Evolutionary conservation across 1,284 basidiomycete genomes (phyloP).

Genomic region (Cryptococcus sp.): DNA sequence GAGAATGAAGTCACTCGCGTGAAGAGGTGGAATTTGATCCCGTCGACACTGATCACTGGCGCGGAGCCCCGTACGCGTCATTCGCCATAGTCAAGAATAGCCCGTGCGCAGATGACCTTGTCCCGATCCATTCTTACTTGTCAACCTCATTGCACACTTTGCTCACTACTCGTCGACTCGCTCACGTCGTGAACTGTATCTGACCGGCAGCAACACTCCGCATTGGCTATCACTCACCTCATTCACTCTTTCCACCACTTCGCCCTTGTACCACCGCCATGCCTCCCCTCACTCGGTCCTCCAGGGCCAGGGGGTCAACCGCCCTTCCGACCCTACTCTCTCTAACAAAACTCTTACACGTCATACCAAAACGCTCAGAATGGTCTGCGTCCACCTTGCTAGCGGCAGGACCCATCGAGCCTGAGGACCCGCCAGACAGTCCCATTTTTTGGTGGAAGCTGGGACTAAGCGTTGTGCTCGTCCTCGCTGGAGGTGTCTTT

Average conservation of each 20-base stretch:
- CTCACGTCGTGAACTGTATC: too few species aligned
- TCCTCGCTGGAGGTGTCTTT: slow-evolving; percentile 78
- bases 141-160: too few species aligned
- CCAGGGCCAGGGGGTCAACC: slow-evolving; percentile 9
- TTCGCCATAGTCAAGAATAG: too few species aligned
- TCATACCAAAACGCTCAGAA: slow-evolving; percentile 28
- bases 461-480: slow-evolving; percentile 64
- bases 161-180: too few species aligned
- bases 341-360: slow-evolving; percentile 39
- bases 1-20: slow-evolving; percentile 5
- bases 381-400: slow-evolving; percentile 6
- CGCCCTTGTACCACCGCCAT: slow-evolving; percentile 3
- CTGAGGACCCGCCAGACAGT: slow-evolving; percentile 43
- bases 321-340: slow-evolving; percentile 40
- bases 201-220: slow-evolving; percentile 12
- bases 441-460: slow-evolving; percentile 66
- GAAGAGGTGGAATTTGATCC: background rate
- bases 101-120: background rate
- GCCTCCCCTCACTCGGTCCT: slow-evolving; percentile 17
- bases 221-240: slow-evolving; percentile 1
- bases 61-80: too few species aligned
- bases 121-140: background rate
- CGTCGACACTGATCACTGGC: background rate
- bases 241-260: background rate
- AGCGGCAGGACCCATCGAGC: slow-evolving; percentile 25